Conservation (phyloP, 768 basidiomycete genomes). For the Phanerodontia chrysosporium region DNA sequence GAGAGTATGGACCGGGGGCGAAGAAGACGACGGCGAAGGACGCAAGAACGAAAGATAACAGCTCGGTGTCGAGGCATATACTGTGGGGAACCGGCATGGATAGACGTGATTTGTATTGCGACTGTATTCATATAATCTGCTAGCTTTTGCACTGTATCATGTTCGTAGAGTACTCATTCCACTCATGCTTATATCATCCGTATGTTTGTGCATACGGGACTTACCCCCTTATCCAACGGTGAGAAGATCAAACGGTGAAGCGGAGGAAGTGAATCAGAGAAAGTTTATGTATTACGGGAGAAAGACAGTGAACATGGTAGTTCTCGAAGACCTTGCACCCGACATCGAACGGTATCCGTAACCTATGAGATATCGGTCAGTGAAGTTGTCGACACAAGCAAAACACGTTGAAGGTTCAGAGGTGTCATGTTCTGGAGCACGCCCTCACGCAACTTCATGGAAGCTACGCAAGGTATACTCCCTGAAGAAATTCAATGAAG, state of each 20-base stretch:
- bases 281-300: too few relatives aligned
- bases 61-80: background rate
- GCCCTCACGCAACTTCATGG: slow-evolving; percentile 34
- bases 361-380: background rate
- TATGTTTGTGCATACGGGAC: background rate
- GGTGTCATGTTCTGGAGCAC: slow-evolving; percentile 76
- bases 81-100: background rate
- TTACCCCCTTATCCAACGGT: too few relatives aligned
- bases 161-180: background rate
- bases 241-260: too few relatives aligned
- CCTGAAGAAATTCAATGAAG: slow-evolving; percentile 89
- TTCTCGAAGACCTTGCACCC: too few relatives aligned
- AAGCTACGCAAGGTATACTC: slow-evolving; percentile 54
- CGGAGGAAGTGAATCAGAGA: too few relatives aligned
- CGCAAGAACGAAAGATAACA: background rate
- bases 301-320: too few relatives aligned
- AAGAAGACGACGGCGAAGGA: slow-evolving; percentile 15
- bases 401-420: slow-evolving; percentile 21
- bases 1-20: slow-evolving; percentile 30
- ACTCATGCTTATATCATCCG: background rate
- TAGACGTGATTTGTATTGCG: background rate
- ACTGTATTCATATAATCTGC: slow-evolving; percentile 4
- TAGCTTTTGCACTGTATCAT: background rate
- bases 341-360: background rate
- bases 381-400: background rate